Base-by-base conservation (phyloP, 768 basidiomycete species). In the Suillus americanus region DNA sequence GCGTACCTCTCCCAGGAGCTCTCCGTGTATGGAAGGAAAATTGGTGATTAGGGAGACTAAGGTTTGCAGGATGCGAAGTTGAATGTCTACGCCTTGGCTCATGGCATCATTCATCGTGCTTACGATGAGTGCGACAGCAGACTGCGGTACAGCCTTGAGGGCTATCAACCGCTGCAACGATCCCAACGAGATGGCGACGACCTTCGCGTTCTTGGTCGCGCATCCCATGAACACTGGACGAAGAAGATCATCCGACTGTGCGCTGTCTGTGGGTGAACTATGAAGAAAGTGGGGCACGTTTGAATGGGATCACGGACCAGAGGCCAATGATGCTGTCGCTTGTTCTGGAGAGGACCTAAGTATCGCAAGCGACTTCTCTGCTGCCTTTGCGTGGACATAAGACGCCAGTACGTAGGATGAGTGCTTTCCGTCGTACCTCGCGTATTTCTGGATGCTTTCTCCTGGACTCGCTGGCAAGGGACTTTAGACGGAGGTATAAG, bases 31-130 rank as follows among this genome's bases (percentile, higher is more conserved):
- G 9, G 85, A 86, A 1, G 87, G 85, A 71, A 95, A 95, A 72
- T 94, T 92, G 2, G 94, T 96, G 60, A 99, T 88, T 12, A 99
- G 86, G 0, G 92, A 93, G 12, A 97, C 87, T 10, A 99, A 83
- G 0, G 94, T 96, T 75, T 98, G 96, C 0, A 99, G 82, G 33
- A 98, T 92, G 60, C 92, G 90, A 45, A 99, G 84, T 73, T 99
- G 97, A 33, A 98, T 97, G 73, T 99, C 97, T 37, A 99, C 96
- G 7, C 95, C 97, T 74, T 97, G 95, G 35, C 86, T 89, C 81
- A 97, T 88, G 20, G 94, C 94, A 67, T 92, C 89, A 64, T 82
- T 86, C 86, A 99, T 90, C 0, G 91, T 97, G 53, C 78, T 85
- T 69, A 99, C 84, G 60, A 98, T 92, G 41, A 86, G 75, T 1